phyloP scores from a whole-genome alignment of 768 basidiomycete species.

The Arthromyces matolae region DNA sequence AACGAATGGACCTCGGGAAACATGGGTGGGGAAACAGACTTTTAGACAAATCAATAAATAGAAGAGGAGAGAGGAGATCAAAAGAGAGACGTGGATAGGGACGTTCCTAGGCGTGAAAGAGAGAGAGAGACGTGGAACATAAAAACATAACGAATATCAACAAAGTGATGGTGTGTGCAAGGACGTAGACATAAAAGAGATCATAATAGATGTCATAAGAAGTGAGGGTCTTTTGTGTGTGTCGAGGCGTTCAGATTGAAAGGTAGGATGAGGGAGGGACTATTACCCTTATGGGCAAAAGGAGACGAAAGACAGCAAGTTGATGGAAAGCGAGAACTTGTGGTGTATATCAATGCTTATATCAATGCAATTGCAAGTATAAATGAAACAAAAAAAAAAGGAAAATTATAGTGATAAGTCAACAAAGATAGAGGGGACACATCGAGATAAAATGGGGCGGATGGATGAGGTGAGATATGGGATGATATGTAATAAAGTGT shows the following conservation, averaged over 20 bases:
- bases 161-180: slow-evolving; percentile 17
- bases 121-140: slow-evolving; percentile 11
- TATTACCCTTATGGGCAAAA: slow-evolving; percentile 22
- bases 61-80: slow-evolving; percentile 15
- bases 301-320: slow-evolving; percentile 32
- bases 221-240: slow-evolving; percentile 18
- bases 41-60: slow-evolving; percentile 23
- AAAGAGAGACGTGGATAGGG: slow-evolving; percentile 14
- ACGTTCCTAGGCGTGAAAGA: neutral
- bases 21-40: slow-evolving; percentile 5
- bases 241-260: slow-evolving; percentile 13
- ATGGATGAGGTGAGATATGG: slow-evolving; percentile 13
- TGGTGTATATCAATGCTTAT: slow-evolving; percentile 11
- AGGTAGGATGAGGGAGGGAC: slow-evolving; percentile 14
- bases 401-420: slow-evolving; percentile 17
- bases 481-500: slow-evolving; percentile 8
- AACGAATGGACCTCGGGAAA: slow-evolving; percentile 11
- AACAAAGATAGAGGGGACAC: slow-evolving; percentile 19
- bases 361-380: slow-evolving; percentile 20
- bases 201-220: slow-evolving; percentile 12
- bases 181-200: slow-evolving; percentile 11
- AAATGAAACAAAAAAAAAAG: slow-evolving; percentile 11
- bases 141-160: slow-evolving; percentile 8
- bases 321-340: slow-evolving; percentile 21
- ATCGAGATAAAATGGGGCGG: slow-evolving; percentile 18